These are phyloP conservation scores for Trichoderma pleuroti DNA, from an alignment of 2,329 filamentous ascomycete genomes.

Conservation along the genomic window DNA sequence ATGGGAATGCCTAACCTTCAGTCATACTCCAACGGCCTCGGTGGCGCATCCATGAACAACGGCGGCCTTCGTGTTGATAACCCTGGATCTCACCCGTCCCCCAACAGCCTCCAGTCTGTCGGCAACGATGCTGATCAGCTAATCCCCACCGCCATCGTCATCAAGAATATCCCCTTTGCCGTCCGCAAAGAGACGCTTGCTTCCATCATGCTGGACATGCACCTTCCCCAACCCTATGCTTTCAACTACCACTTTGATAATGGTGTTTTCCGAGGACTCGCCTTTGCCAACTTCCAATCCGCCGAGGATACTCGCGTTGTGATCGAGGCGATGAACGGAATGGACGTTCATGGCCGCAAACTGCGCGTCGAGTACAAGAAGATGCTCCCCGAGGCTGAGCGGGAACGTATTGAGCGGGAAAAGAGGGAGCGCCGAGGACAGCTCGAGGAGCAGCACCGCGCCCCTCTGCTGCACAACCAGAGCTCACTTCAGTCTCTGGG, in stretches of 20 bases:
- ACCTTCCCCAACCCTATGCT: conserved; percentile 89
- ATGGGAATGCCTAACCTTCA: conserved; percentile 42
- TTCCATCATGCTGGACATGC: conserved; percentile 88
- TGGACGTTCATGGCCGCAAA: conserved; percentile 92
- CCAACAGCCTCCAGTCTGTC: conserved; percentile 40
- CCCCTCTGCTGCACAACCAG: conserved; percentile 76
- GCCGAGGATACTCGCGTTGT: conserved; percentile 89
- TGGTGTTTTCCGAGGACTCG: conserved; percentile 90
- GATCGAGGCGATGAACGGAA: conserved; percentile 91
- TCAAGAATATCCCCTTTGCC: conserved; percentile 99
- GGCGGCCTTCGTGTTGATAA: conserved; percentile 44
- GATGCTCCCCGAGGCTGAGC: conserved; percentile 92
- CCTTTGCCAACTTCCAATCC: conserved; percentile 97
- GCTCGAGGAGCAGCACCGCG: conserved; percentile 90
- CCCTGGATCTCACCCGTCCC: conserved; percentile 39
- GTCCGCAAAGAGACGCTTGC: conserved; percentile 96
- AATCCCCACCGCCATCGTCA: conserved; percentile 96
- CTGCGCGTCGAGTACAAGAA: conserved; percentile 98
- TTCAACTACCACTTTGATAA: conserved; percentile 99
- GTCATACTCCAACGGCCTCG: conserved; percentile 35
- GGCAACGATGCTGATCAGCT: conserved; percentile 71
- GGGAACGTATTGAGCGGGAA: conserved; percentile 93
- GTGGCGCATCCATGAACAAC: conserved; percentile 36
- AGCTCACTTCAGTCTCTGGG: conserved; percentile 78
- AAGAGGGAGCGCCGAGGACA: conserved; percentile 95